Conservation (phyloP, 2,329 filamentous ascomycete species). For the Diaporthe velutina region DNA sequence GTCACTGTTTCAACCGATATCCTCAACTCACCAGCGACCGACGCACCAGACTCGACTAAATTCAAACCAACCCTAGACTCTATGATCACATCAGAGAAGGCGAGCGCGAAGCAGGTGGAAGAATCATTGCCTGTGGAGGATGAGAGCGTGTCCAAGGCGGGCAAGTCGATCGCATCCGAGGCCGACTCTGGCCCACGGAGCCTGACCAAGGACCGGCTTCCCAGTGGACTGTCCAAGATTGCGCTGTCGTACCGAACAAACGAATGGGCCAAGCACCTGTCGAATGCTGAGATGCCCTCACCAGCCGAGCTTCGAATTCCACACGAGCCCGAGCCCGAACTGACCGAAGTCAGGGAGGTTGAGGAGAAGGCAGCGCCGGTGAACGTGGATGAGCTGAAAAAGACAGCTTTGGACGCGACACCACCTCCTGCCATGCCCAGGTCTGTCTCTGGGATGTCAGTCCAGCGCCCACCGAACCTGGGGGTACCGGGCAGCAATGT, state of each 20-base stretch:
- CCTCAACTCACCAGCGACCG: constrained; percentile 38
- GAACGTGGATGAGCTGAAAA: constrained; percentile 73
- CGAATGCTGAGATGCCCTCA: constrained; percentile 79
- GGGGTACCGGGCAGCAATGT: neutral
- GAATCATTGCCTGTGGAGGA: constrained; percentile 39
- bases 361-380: constrained; percentile 72
- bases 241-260: constrained; percentile 90
- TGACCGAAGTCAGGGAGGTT: constrained; percentile 47
- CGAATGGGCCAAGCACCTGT: constrained; percentile 95
- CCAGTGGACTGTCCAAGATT: constrained; percentile 79
- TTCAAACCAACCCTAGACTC: constrained; percentile 16
- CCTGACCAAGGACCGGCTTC: constrained; percentile 73
- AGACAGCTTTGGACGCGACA: constrained; percentile 68
- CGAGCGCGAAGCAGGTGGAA: constrained; percentile 39
- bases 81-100: constrained; percentile 38
- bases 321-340: constrained; percentile 26
- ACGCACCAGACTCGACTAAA: neutral
- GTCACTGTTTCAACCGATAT: constrained; percentile 38
- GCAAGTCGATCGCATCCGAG: constrained; percentile 57
- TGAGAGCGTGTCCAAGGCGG: constrained; percentile 44
- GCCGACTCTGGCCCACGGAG: constrained; percentile 58
- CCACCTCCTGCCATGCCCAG: constrained; percentile 54
- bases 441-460: constrained; percentile 47
- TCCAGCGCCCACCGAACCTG: constrained; percentile 11
- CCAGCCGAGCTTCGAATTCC: constrained; percentile 64